A percentile compares a stretch with the other conserved stretches of the same genome.
These are phyloP conservation scores for Botryosphaeria dothidea DNA, from an alignment of 2,329 filamentous ascomycete genomes.

Conservation along the genomic window DNA sequence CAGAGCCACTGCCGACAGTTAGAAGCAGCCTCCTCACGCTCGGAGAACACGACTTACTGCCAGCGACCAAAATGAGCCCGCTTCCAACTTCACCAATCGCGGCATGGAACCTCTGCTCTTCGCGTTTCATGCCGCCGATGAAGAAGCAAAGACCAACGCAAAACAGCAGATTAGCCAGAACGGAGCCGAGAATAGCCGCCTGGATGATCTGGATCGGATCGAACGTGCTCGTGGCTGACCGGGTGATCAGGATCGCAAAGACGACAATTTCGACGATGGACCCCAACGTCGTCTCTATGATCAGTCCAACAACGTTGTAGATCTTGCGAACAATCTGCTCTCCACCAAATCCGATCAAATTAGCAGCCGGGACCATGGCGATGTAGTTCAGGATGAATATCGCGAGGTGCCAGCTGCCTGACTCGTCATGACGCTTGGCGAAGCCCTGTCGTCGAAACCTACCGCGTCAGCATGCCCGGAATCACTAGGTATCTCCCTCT, in stretches of 20 bases:
- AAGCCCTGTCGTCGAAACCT: constrained; percentile 46
- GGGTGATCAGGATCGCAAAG: constrained; percentile 71
- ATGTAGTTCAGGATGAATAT: constrained; percentile 73
- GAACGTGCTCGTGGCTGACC: constrained; percentile 33
- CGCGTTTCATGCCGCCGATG: constrained; percentile 67
- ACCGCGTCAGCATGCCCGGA: constrained; percentile 47
- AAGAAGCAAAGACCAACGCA: constrained; percentile 82
- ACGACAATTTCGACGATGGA: constrained; percentile 80
- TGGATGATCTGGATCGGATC: constrained; percentile 67
- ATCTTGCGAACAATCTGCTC: constrained; percentile 73
- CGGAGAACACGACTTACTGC: constrained; percentile 44
- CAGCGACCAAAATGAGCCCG: constrained; percentile 75
- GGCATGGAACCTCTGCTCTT: constrained; percentile 73
- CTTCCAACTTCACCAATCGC: constrained; percentile 79
- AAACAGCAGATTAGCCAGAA: constrained; percentile 77
- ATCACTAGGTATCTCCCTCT: background rate
- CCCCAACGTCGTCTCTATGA: constrained; percentile 62
- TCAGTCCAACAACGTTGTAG: constrained; percentile 68
- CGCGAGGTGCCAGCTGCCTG: constrained; percentile 50
- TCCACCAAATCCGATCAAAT: constrained; percentile 73
- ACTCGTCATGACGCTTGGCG: background rate
- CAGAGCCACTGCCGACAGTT: constrained; percentile 43
- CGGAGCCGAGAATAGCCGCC: constrained; percentile 80
- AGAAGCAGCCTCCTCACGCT: background rate
- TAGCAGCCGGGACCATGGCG: constrained; percentile 76